These are phyloP conservation scores for Mortierella sp. DNA, from an alignment of 371 early-diverging fungal species.

Conservation along the genomic window DNA sequence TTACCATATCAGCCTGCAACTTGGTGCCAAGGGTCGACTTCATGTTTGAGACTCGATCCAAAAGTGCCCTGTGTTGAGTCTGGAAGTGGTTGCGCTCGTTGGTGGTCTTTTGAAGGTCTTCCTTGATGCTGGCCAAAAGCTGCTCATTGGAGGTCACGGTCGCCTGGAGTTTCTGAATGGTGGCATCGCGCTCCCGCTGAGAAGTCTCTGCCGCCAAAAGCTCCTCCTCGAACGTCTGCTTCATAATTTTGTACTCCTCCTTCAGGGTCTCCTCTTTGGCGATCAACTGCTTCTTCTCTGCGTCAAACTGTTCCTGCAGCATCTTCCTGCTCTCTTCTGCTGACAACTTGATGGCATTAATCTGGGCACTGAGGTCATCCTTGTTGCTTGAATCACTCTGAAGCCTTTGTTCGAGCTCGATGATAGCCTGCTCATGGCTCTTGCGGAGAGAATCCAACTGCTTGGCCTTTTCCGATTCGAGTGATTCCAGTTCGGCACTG, in stretches of 20 bases:
- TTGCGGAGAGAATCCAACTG: conserved; percentile 13
- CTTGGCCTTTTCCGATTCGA: conserved; percentile 14
- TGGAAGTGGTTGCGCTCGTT: conserved; percentile 59
- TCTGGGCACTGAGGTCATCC: conserved; percentile 9
- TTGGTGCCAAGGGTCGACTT: conserved; percentile 65
- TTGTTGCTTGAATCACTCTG: conserved; percentile 3
- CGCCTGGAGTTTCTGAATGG: conserved; percentile 43
- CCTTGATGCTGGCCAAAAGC: conserved; percentile 25
- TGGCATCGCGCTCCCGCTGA: conserved; percentile 30
- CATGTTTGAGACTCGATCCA: conserved; percentile 65
- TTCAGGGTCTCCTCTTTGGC: conserved; percentile 25
- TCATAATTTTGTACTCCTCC: conserved; percentile 43
- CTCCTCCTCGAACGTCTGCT: conserved; percentile 45
- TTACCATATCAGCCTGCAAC: conserved; percentile 68
- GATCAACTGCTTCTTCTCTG: conserved; percentile 54
- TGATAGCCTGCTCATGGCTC: conserved; percentile 2
- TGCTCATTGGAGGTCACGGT: conserved; percentile 27
- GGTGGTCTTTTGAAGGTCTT: conserved; percentile 41
- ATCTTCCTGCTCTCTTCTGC: conserved; percentile 32
- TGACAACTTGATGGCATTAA: conserved; percentile 16
- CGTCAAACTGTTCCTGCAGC: conserved; percentile 50
- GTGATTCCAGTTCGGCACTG: conserved; percentile 10
- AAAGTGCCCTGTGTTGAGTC: conserved; percentile 60
- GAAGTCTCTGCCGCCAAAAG: conserved; percentile 34
- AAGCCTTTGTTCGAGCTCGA: background rate